Conservation (phyloP, 108 stramenopile genomes). For the Ochromonas danica region DNA sequence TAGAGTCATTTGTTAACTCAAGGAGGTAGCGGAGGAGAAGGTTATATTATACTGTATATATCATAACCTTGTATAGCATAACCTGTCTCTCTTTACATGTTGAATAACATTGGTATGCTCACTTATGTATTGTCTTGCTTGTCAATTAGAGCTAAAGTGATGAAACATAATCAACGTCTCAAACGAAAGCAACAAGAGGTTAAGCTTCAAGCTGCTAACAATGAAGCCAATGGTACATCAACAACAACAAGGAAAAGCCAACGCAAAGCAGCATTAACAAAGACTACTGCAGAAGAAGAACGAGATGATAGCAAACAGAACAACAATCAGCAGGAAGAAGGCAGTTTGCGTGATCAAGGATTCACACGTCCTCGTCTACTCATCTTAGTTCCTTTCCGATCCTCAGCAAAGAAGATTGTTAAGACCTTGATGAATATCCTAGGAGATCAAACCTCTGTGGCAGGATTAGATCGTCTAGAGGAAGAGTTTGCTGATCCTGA, state of each 20-base stretch:
- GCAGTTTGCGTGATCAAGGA: conserved; percentile 10
- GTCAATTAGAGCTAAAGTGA: conserved; percentile 27
- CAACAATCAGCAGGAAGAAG: neutral
- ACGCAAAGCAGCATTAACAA: neutral
- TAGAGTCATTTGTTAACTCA: no score
- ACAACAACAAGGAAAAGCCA: conserved; percentile 21
- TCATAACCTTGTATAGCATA: no score
- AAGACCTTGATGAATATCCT: conserved; percentile 3
- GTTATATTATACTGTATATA: no score
- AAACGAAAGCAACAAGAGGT: neutral
- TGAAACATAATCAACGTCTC: conserved; percentile 18
- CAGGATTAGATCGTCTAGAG: neutral
- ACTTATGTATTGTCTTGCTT: no score
- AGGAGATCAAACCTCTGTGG: neutral
- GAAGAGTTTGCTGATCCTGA: neutral
- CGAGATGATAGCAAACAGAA: neutral
- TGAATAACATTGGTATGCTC: no score
- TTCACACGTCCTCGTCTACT: conserved; percentile 4
- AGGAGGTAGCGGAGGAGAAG: no score
- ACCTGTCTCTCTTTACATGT: no score
- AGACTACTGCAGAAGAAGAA: neutral
- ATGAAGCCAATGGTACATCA: neutral
- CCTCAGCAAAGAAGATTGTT: neutral
- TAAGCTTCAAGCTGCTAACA: neutral
- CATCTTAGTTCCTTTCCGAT: conserved; percentile 25